Evolutionary conservation across 495 filamentous ascomycete genomes (phyloP), one percentile per base, ranked within the genome.

Genomic region (Clavariopsis aquatica): DNA sequence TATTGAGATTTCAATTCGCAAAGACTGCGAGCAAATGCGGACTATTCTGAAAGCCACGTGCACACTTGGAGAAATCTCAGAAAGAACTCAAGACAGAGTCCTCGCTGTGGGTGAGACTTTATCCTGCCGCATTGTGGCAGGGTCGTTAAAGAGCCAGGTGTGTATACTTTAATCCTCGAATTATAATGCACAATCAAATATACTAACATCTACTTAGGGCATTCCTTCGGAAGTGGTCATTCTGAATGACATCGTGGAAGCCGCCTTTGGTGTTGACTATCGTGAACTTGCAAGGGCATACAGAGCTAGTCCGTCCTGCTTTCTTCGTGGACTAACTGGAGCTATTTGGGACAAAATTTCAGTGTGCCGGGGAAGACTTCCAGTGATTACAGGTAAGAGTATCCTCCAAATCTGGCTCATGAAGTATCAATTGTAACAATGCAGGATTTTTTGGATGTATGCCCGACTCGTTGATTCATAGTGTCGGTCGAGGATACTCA

Each of bases 401-500:
- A n/a, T 22, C 4, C 8, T 24, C n/a, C n/a, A n/a, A n/a, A n/a
- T n/a, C n/a, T n/a, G n/a, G n/a, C n/a, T n/a, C n/a, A n/a, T n/a
- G n/a, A n/a, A n/a, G n/a, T n/a, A n/a, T n/a, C n/a, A n/a, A n/a
- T n/a, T n/a, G n/a, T 28, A 28, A 24, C 22, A 24, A 9, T 17
- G 5, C 2, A 66, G 91, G 92, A 2, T 96, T 90, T 77, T 96
- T 96, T 69, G 92, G 92, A 22, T 86, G 84, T n/a, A 86, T 95
- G 19, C 89, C 91, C 0, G 89, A 89, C 10, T 88, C 89, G 45
- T 75, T 95, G 60, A 81, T 95, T 59, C 83, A 90, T 59, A 85
- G 88, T 46, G 83, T 95, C 63, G 92, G 92, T 22, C 85, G 92
- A 63, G 92, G 92, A 6, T 96, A 96, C 71, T 94, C 91, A 0